These are phyloP conservation scores for Gossypium raimondii DNA, from an alignment of 345 rosid species.

Conservation along the genomic window DNA sequence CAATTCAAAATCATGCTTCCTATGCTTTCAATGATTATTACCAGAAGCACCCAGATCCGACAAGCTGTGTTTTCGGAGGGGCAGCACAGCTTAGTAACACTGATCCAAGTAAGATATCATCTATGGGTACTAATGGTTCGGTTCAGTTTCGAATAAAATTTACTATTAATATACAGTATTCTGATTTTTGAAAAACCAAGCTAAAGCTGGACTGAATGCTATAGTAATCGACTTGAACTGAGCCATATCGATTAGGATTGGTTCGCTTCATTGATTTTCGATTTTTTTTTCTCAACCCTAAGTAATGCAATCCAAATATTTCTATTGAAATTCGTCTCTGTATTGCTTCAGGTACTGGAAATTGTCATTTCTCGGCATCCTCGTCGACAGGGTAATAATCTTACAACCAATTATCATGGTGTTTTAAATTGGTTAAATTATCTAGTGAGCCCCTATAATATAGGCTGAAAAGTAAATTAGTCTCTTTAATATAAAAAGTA, in stretches of 20 bases:
- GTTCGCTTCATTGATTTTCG: too few species aligned
- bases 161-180: background rate
- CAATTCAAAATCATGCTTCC: conserved; percentile 76
- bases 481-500: background rate
- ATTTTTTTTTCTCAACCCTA: too few species aligned
- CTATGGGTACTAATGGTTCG: background rate
- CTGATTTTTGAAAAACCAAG: background rate
- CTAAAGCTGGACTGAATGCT: too few species aligned
- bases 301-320: background rate
- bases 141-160: background rate
- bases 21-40: conserved; percentile 91
- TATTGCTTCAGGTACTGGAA: conserved; percentile 64
- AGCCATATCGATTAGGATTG: too few species aligned
- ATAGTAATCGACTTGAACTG: too few species aligned
- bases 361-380: conserved; percentile 57
- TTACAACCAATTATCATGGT: conserved; percentile 4
- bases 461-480: background rate
- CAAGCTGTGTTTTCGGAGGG: conserved; percentile 91
- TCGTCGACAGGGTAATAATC: conserved; percentile 34
- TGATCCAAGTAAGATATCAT: conserved; percentile 77
- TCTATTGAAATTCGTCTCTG: conserved; percentile 7
- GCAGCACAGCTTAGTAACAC: conserved; percentile 72
- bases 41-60: conserved; percentile 84
- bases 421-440: background rate
- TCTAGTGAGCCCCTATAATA: background rate